Evolutionary conservation across 257 asterid species (phyloP).

Genomic region (Plantago major): DNA sequence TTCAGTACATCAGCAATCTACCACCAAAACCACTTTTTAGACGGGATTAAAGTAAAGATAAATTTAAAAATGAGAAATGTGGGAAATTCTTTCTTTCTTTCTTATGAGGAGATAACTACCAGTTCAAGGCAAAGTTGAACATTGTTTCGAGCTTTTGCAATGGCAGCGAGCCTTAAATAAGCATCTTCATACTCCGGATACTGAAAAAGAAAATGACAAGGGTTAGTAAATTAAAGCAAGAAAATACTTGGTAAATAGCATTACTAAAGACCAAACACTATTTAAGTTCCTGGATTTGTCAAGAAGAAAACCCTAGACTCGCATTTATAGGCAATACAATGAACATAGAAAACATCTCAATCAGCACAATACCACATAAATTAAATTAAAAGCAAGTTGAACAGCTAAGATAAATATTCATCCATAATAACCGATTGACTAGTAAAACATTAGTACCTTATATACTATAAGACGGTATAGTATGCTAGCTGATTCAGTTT

Average conservation of each 20-base stretch:
- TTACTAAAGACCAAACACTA: too few relatives aligned
- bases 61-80: constrained; percentile 13
- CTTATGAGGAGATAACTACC: constrained; percentile 43
- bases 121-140: constrained; percentile 82
- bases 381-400: constrained; percentile 5
- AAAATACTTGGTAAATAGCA: neutral
- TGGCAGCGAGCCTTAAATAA: constrained; percentile 92
- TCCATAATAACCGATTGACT: constrained; percentile 14
- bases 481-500: constrained; percentile 73
- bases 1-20: constrained; percentile 84
- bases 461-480: constrained; percentile 74
- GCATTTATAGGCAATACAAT: constrained; percentile 11
- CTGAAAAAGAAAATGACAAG: constrained; percentile 41
- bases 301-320: too few relatives aligned
- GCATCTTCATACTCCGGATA: constrained; percentile 88
- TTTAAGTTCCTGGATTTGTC: too few relatives aligned
- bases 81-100: neutral
- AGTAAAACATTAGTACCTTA: constrained; percentile 48
- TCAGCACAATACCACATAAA: neutral
- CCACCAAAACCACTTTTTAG: constrained; percentile 24
- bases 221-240: constrained; percentile 18
- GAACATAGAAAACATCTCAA: constrained; percentile 2
- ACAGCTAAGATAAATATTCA: constrained; percentile 2
- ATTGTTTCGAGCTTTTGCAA: constrained; percentile 83
- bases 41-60: constrained; percentile 9